Conservation (phyloP, 108 stramenopile genomes). For the Bacterosira constricta region DNA sequence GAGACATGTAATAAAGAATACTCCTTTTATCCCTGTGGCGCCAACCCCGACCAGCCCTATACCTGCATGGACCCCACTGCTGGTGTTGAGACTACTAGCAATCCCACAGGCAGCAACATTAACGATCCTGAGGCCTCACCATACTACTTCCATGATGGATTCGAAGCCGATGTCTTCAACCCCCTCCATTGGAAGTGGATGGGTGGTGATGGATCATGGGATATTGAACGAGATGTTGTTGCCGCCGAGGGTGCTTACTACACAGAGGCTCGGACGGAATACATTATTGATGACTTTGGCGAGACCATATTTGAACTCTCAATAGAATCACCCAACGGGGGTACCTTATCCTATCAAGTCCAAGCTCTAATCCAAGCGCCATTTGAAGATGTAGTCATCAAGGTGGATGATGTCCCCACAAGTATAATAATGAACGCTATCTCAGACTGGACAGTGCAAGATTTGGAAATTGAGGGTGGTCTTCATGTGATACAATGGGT, state of each 20-base stretch:
- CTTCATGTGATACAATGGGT: slow-evolving; percentile 3
- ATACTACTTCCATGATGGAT: slow-evolving; percentile 16
- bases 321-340: slow-evolving; percentile 1
- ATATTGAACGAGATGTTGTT: not conserved
- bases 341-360: slow-evolving; percentile 2
- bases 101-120: no score
- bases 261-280: not conserved
- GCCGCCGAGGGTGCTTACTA: slow-evolving; percentile 12
- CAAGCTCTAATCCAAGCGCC: slow-evolving; percentile 5
- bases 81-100: not conserved
- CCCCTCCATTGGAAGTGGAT: not conserved
- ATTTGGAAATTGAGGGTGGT: not conserved
- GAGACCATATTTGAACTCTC: not conserved
- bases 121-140: no score
- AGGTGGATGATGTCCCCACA: slow-evolving; percentile 1
- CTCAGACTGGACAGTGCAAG: not conserved
- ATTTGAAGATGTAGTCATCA: slow-evolving; percentile 17
- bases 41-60: slow-evolving; percentile 33
- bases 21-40: slow-evolving; percentile 45
- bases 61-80: slow-evolving; percentile 16
- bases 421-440: not conserved
- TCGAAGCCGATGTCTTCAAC: slow-evolving; percentile 12
- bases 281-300: not conserved
- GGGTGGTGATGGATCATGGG: no score
- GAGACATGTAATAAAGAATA: slow-evolving; percentile 44